Evolutionary conservation across 371 early-diverging fungal species (phyloP), one percentile per base, ranked within the genome.

Genomic region (Mucor sp.): DNA sequence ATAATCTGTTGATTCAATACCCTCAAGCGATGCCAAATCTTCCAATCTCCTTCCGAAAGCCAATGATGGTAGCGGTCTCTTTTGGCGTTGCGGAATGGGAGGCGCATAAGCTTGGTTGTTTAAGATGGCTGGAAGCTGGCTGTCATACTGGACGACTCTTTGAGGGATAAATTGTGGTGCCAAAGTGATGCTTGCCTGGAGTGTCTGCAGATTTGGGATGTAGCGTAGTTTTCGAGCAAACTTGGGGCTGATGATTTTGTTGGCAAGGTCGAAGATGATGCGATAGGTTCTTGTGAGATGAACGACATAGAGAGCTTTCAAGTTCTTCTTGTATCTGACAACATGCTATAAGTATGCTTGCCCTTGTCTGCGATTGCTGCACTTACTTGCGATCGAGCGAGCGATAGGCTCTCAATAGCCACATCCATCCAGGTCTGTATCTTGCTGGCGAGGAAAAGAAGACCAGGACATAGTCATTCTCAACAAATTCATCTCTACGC

Each of bases 151-250:
- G 33, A 87, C 78, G 19, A 97, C 92, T 32, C 88, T 83, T 37
- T 88, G 81, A 12, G 98, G 97, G 58, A 96, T 89, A 30, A 87
- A 78, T 66, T 95, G 85, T 65, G 91, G 87, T 41, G 85, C 83
- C 19, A 95, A 72, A 0, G 91, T 91, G 21, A 97, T 86, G 9
- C 77, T 70, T n/a, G 48, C 67, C 30, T 87, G 89, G 27, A 97
- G 84, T 21, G 88, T 81, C 12, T 90, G 81, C 37, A 97, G 76
- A 35, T 80, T 91, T 33, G 90, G 82, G 21, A 94, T 75, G 81
- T 95, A 96, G 53, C 82, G 83, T 23, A 97, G 78, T 76, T 97
- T 97, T 48, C 85, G 82, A n/a, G 91, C 87, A 79, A 97, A 97
- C 77, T 97, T 97, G 17, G 97, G 96, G 66, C 98, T 81, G 6